Base-by-base conservation (phyloP, 2,329 filamentous ascomycete genomes). In the Colletotrichum australisinense region DNA sequence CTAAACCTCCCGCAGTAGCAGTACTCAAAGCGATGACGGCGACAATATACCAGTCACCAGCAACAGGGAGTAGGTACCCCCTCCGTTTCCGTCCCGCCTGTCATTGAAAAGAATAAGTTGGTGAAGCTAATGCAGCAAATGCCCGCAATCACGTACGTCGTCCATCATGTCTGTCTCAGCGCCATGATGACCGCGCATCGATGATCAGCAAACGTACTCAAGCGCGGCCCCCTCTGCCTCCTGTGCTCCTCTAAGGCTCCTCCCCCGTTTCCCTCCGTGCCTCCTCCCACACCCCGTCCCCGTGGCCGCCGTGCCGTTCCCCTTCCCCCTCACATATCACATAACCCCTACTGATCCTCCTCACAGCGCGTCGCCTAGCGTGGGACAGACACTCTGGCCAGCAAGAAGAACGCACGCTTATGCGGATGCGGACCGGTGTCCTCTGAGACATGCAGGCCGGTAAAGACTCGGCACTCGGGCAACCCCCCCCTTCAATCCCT, bases 131-230 rank as follows among this genome's bases (percentile, higher is more conserved):
- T 35, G 52, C 52, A 56, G 16, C 11, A 65, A 38, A 52, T 35
- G 56, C 55, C 64, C 55, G 28, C 64, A 67, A 67, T 30, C 53
- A 57, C 24, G 22, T 53, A 59, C 35, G 42, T 32, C 28, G 64
- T 30, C 19, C 28, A 62, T 35, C 64, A 60, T 30, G 55, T 63
- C n/a, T 63, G 55, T 53, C 46, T 63, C 42, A 52, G n/a, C 60
- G 46, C 60, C 42, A 24, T 65, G 49, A 55, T 42, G 49, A n/a
- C 49, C 22, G 28, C 42, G 30, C n/a, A 64, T 32, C n/a, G 32
- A 12, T 56, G 49, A 65, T 42, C 63, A 63, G 52, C 63, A 14
- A 55, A 46, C 49, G 52, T 55, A 55, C 52, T 55, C 22, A 49
- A 56, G 30, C 52, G n/a, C n/a, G 9, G n/a, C 11, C 30, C 55